Conservation (phyloP, 768 basidiomycete species). For the Amanita exitialis region DNA sequence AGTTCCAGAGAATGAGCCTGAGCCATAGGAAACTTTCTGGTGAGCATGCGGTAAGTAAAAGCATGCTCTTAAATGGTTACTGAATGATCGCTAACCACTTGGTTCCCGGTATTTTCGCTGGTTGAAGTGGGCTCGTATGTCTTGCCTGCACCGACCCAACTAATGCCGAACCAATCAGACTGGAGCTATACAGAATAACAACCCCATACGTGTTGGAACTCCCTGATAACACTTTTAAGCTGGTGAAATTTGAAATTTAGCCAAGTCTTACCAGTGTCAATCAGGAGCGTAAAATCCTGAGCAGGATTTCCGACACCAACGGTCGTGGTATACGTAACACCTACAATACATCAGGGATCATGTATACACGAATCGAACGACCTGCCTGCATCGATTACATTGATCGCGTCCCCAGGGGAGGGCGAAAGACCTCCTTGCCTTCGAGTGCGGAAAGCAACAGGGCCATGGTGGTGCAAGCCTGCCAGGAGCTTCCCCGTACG, state of each 20-base stretch:
- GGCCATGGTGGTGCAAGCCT: conserved; percentile 46
- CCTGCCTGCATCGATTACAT: conserved; percentile 46
- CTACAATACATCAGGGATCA: conserved; percentile 5
- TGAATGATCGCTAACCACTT: conserved; percentile 18
- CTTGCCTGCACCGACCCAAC: conserved; percentile 44
- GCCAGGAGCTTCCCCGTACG: conserved; percentile 47
- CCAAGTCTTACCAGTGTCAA: conserved; percentile 38
- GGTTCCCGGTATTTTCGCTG: conserved; percentile 23
- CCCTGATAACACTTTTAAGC: conserved; percentile 11
- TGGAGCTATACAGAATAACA: background rate
- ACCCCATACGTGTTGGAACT: conserved; percentile 21
- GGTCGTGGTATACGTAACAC: conserved; percentile 41
- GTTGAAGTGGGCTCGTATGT: conserved; percentile 36
- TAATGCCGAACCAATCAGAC: conserved; percentile 3
- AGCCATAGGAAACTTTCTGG: conserved; percentile 44
- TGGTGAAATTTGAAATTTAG: background rate
- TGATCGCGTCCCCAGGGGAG: conserved; percentile 26
- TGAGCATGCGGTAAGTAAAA: conserved; percentile 2
- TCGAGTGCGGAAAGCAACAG: conserved; percentile 22
- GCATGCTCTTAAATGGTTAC: background rate
- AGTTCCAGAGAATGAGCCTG: conserved; percentile 41
- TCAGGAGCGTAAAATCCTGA: conserved; percentile 39
- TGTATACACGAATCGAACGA: background rate
- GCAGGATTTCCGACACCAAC: conserved; percentile 44
- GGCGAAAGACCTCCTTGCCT: conserved; percentile 10